A percentile compares a stretch with the other conserved stretches of the same genome.
Conservation (phyloP, 1,139 yeast species). For the Meyerozyma carpophila region DNA sequence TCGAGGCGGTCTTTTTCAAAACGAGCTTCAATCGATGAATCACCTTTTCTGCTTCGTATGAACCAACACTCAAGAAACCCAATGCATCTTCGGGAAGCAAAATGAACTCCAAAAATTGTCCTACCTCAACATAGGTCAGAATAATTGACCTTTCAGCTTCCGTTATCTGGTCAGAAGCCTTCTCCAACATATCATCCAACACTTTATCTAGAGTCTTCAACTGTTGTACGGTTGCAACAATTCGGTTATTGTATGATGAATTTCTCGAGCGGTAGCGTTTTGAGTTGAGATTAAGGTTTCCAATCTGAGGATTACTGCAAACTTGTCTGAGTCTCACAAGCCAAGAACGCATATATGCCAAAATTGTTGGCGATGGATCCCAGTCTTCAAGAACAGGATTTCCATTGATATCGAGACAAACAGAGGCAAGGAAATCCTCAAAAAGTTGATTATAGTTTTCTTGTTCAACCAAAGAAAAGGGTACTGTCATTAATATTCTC, state of each 20-base stretch:
- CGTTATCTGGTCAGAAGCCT: conserved; percentile 44
- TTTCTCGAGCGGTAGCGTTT: conserved; percentile 23
- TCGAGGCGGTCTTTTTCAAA: conserved; percentile 12
- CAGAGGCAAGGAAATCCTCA: conserved; percentile 56
- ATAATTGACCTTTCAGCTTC: conserved; percentile 46
- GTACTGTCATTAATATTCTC: conserved; percentile 61
- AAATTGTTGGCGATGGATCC: conserved; percentile 40
- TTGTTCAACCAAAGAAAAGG: conserved; percentile 77
- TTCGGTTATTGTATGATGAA: conserved; percentile 5
- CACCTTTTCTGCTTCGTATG: conserved; percentile 30
- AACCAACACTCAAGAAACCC: conserved; percentile 32
- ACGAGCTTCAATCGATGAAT: conserved; percentile 16
- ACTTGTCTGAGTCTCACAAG: conserved; percentile 63
- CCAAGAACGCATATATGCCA: conserved; percentile 57
- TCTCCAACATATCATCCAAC: conserved; percentile 54
- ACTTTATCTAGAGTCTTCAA: conserved; percentile 66
- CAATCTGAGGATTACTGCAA: conserved; percentile 80
- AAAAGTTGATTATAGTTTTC: conserved; percentile 69
- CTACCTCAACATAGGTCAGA: conserved; percentile 44
- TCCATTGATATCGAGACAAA: conserved; percentile 56
- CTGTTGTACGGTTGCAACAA: conserved; percentile 22
- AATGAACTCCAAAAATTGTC: conserved; percentile 56
- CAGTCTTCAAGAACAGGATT: conserved; percentile 47
- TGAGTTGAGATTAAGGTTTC: conserved; percentile 30
- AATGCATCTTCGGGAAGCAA: conserved; percentile 49